Percentiles rank a stretch among this genome's conserved stretches.
Evolutionary conservation across 2,329 filamentous ascomycete species (phyloP).

Genomic region (Saccharata proteae): DNA sequence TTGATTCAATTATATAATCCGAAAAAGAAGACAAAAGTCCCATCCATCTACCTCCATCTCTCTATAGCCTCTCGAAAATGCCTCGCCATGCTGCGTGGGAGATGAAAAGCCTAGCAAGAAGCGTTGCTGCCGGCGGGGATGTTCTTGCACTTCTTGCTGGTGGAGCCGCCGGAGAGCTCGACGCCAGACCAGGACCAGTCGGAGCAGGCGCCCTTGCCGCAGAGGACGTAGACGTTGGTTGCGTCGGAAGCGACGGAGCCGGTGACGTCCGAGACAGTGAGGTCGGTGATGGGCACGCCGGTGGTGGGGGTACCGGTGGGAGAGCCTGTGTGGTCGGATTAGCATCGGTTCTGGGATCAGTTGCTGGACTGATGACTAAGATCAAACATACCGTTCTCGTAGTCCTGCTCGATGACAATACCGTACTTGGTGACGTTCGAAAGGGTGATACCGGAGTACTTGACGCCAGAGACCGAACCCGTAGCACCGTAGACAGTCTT

Average conservation of each 20-base stretch:
- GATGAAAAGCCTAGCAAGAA: conserved; percentile 16
- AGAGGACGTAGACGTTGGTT: conserved; percentile 41
- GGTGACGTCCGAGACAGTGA: conserved; percentile 30
- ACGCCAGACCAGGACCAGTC: conserved; percentile 44
- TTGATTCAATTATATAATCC: too few relatives aligned
- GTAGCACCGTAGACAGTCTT: conserved; percentile 41
- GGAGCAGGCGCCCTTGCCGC: conserved; percentile 39
- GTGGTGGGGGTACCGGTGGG: conserved; percentile 34
- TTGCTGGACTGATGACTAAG: too few relatives aligned
- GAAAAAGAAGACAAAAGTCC: too few relatives aligned
- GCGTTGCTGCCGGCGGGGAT: conserved; percentile 22
- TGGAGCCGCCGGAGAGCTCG: conserved; percentile 25
- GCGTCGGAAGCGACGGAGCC: conserved; percentile 24
- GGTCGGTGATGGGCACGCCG: conserved; percentile 35
- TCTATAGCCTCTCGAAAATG: too few relatives aligned
- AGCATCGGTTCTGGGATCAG: too few relatives aligned
- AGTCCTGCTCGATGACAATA: conserved; percentile 42
- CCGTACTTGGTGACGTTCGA: conserved; percentile 35
- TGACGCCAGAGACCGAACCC: conserved; percentile 38
- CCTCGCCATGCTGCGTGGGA: too few relatives aligned
- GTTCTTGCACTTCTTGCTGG: conserved; percentile 20
- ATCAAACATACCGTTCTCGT: too few relatives aligned
- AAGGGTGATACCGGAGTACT: conserved; percentile 36
- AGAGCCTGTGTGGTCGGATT: too few relatives aligned
- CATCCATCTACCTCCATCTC: too few relatives aligned